Conservation (phyloP, 495 filamentous ascomycete species). For the Penicillium paxilli region DNA sequence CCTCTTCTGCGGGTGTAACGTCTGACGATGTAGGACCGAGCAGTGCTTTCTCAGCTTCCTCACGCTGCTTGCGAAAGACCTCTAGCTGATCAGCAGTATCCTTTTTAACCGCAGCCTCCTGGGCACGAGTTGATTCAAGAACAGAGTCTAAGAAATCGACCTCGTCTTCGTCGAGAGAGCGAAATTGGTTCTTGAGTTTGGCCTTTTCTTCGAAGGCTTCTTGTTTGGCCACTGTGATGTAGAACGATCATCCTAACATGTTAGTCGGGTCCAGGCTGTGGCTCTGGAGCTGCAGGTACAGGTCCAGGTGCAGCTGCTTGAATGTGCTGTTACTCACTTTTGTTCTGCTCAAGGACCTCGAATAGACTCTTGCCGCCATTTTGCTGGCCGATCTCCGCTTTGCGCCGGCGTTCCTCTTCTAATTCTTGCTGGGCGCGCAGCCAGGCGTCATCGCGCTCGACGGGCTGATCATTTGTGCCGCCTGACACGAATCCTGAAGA, state of each 20-base stretch:
- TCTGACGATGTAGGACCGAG: conserved; percentile 39
- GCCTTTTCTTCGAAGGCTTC: conserved; percentile 92
- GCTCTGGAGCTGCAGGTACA: neutral
- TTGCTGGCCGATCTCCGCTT: conserved; percentile 57
- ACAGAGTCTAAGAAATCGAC: conserved; percentile 87
- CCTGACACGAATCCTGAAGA: conserved; percentile 89
- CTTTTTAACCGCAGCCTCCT: conserved; percentile 71
- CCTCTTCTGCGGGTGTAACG: conserved; percentile 39
- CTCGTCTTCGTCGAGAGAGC: conserved; percentile 90
- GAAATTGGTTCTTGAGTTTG: conserved; percentile 89
- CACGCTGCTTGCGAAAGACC: conserved; percentile 66
- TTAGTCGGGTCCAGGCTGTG: conserved; percentile 37
- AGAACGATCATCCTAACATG: conserved; percentile 50
- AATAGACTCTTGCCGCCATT: conserved; percentile 72
- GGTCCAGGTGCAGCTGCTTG: neutral
- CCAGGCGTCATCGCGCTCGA: conserved; percentile 71
- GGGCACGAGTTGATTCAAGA: conserved; percentile 62
- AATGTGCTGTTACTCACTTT: conserved; percentile 59
- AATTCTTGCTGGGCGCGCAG: conserved; percentile 72
- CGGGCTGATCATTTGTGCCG: conserved; percentile 68
- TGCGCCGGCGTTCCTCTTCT: conserved; percentile 63
- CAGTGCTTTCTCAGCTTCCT: conserved; percentile 59
- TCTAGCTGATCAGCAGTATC: conserved; percentile 75
- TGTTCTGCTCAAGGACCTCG: conserved; percentile 89
- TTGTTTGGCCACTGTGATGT: conserved; percentile 77